Base-by-base conservation (phyloP, 768 basidiomycete species). In the Tricholoma bakamatsutake region DNA sequence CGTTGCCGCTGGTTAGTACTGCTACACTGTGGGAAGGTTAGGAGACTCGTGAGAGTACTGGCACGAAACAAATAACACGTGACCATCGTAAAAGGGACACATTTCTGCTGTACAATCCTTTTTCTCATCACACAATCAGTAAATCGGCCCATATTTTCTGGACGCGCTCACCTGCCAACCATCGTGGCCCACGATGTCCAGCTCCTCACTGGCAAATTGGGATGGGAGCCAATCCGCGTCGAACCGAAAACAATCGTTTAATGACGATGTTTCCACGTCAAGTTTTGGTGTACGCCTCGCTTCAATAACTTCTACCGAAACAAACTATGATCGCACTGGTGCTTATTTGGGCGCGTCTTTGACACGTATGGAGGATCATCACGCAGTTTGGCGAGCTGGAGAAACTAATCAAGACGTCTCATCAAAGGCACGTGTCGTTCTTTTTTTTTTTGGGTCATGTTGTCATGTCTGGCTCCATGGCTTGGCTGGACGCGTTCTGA, bases 181-280 rank as follows among this genome's bases (percentile, higher is more conserved):
- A 31, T 11, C 28, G 46, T 48, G 27, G 28, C 15, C 15, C 28
- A 48, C 53, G 11, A 64, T 64, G 63, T 39, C 46, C 48, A 58
- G 59, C 57, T 61, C 37, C 10, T 59, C 61, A 31, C 56, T 58
- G 50, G 61, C 50, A 9, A 62, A 61, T n/a, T 61, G 63, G 63
- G 59, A 62, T 30, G 59, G 59, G 34, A 31, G 50, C 15, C 56
- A 54, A 57, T 50, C 57, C 11, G 12, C 47, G 1, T 50, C 47
- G 37, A 49, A 53, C 39, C 46, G 28, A 39, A 48, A 45, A 39
- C 34, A 48, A 34, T 33, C 53, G 12, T 30, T 13, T 12, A 54
- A 37, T 17, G 7, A 6, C 34, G 42, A 47, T 18, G 43, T 34
- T 48, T 30, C 9, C 27, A 47, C 43, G 24, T 24, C 47, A 27